Evolutionary conservation across 768 basidiomycete genomes (phyloP).

Genomic region (Pulveroboletus sp.): DNA sequence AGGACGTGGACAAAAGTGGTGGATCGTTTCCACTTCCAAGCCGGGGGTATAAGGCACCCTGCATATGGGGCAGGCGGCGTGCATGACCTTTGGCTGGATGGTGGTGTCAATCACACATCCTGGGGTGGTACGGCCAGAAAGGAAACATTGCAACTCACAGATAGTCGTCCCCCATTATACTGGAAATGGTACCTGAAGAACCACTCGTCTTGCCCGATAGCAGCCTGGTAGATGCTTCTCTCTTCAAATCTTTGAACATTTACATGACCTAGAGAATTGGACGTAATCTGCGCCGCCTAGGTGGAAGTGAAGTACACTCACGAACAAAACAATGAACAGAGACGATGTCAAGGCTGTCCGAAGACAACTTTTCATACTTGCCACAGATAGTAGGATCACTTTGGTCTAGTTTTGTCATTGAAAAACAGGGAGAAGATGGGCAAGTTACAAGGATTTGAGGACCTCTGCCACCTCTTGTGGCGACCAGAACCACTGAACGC

Average conservation of each 20-base stretch:
- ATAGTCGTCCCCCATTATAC: slow-evolving; percentile 29
- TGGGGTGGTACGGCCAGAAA: neutral
- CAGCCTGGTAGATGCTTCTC: slow-evolving; percentile 31
- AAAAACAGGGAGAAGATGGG: neutral
- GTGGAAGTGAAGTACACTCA: slow-evolving; percentile 16
- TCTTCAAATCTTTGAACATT: slow-evolving; percentile 37
- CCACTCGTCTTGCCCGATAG: slow-evolving; percentile 41
- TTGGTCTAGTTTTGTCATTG: neutral
- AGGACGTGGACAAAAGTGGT: slow-evolving; percentile 57
- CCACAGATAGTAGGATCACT: slow-evolving; percentile 41
- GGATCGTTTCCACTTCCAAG: slow-evolving; percentile 27
- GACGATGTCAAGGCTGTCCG: slow-evolving; percentile 47
- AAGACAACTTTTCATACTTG: slow-evolving; percentile 44
- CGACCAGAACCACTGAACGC: slow-evolving; percentile 54
- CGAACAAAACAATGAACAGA: slow-evolving; percentile 44
- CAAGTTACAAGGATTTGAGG: slow-evolving; percentile 48
- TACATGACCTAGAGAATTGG: slow-evolving; percentile 29
- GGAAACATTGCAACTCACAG: slow-evolving; percentile 26
- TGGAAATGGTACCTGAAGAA: slow-evolving; percentile 46
- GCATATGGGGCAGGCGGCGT: slow-evolving; percentile 41
- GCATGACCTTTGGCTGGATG: slow-evolving; percentile 39
- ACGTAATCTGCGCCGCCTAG: neutral
- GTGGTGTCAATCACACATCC: neutral
- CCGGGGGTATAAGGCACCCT: slow-evolving; percentile 43
- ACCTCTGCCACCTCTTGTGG: slow-evolving; percentile 41